These are phyloP conservation scores for Torulaspora gathmanii DNA, from an alignment of 805 yeast species.

Conservation along the genomic window DNA sequence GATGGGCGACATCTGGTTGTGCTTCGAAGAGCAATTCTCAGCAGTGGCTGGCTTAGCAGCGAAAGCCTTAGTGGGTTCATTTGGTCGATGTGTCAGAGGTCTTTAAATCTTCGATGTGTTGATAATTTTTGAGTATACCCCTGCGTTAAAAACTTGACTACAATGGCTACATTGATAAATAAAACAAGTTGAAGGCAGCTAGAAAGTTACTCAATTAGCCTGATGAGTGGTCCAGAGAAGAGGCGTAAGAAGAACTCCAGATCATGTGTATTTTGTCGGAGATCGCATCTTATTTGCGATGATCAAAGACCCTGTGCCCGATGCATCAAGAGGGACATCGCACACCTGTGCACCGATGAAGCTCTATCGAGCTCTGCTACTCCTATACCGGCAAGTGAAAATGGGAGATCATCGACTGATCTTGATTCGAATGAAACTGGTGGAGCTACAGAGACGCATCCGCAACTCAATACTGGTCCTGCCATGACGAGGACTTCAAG, in stretches of 20 bases:
- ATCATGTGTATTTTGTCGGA: slow-evolving; percentile 87
- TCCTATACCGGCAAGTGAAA: slow-evolving; percentile 1
- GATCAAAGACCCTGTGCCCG: slow-evolving; percentile 63
- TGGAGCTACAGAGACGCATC: background rate
- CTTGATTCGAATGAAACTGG: background rate
- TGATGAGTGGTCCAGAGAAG: slow-evolving; percentile 7
- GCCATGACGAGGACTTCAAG: slow-evolving; percentile 11
- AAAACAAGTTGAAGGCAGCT: background rate
- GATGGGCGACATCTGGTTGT: background rate
- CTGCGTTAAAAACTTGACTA: background rate
- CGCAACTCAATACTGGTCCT: background rate
- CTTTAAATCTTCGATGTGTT: background rate
- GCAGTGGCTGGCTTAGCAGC: background rate
- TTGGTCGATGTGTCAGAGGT: background rate
- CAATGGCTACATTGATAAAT: background rate
- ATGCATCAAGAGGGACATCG: slow-evolving; percentile 81
- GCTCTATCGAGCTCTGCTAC: slow-evolving; percentile 3
- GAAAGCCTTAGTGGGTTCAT: background rate
- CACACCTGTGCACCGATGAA: slow-evolving; percentile 80
- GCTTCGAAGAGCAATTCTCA: background rate
- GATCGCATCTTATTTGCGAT: slow-evolving; percentile 94
- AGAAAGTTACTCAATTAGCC: background rate
- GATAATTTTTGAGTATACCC: slow-evolving; percentile 2
- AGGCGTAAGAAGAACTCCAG: slow-evolving; percentile 20
- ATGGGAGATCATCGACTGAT: background rate